phyloP scores from a whole-genome alignment of 192 early-diverging fungal species.

The Dissophora ornata region DNA sequence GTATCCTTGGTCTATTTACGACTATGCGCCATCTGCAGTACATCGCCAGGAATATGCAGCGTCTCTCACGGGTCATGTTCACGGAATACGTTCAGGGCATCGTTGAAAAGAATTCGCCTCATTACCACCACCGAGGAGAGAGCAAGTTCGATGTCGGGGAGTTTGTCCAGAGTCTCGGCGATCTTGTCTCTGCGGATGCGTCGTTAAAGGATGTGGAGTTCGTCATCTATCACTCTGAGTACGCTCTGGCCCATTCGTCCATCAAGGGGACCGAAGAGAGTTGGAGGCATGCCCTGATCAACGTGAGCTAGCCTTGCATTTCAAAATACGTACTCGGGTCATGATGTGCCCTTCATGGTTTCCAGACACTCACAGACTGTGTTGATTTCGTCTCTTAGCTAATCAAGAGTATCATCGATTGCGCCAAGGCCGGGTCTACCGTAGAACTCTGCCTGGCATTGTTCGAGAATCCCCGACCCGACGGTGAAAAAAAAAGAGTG shows the following conservation, averaged over 20 bases:
- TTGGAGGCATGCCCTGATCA: conserved; percentile 63
- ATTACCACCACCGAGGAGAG: conserved; percentile 31
- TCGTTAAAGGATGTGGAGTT: conserved; percentile 63
- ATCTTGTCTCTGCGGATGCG: conserved; percentile 67
- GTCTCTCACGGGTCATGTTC: conserved; percentile 55
- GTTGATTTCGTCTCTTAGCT: conserved; percentile 35
- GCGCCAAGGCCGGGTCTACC: conserved; percentile 59
- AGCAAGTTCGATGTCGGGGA: conserved; percentile 68
- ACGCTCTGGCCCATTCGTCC: conserved; percentile 61
- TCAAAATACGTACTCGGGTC: too few relatives aligned
- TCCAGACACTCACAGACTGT: too few relatives aligned
- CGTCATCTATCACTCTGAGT: conserved; percentile 66
- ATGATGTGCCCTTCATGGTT: too few relatives aligned
- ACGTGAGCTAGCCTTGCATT: conserved; percentile 53
- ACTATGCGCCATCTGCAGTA: conserved; percentile 65
- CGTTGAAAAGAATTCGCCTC: conserved; percentile 27
- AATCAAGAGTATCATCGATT: conserved; percentile 61
- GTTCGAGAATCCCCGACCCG: conserved; percentile 3
- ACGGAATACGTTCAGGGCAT: conserved; percentile 50
- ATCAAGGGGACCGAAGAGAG: conserved; percentile 66
- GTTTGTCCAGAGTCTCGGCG: conserved; percentile 65
- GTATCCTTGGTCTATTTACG: conserved; percentile 64
- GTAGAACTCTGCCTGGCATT: conserved; percentile 65
- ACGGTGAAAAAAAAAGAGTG: conserved; percentile 46
- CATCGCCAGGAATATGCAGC: conserved; percentile 58